These are phyloP conservation scores for Conoideocrella luteorostrata DNA, from an alignment of 2,329 filamentous ascomycete species.

Conservation along the genomic window DNA sequence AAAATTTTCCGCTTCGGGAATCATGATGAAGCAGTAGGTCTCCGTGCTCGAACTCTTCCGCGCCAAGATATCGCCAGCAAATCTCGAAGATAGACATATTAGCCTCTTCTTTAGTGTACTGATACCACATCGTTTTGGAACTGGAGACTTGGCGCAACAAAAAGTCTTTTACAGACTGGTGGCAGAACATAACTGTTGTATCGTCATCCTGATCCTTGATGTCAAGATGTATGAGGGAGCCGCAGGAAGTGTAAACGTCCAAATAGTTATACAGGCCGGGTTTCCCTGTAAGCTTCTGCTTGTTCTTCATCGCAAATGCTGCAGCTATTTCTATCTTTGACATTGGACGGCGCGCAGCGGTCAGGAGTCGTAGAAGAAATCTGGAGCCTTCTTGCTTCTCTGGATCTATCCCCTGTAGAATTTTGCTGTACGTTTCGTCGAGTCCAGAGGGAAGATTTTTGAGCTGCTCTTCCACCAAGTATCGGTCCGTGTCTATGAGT, in stretches of 20 bases:
- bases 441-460: constrained; percentile 7
- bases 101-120: neutral
- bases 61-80: constrained; percentile 6
- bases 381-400: neutral
- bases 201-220: constrained; percentile 1
- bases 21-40: neutral
- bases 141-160: neutral
- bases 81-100: constrained; percentile 5
- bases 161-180: constrained; percentile 12
- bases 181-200: constrained; percentile 9
- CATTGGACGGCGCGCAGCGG: constrained; percentile 1
- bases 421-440: constrained; percentile 6
- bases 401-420: constrained; percentile 2
- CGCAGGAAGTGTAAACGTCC: too few species aligned
- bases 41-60: neutral
- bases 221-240: constrained; percentile 2
- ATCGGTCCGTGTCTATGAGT: neutral
- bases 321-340: constrained; percentile 4
- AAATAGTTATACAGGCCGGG: constrained; percentile 3
- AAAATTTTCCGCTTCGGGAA: too few species aligned
- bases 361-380: constrained; percentile 9
- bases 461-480: constrained; percentile 1
- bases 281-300: constrained; percentile 6
- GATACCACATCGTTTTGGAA: constrained; percentile 6
- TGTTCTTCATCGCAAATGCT: constrained; percentile 7